Evolutionary conservation across 2,329 filamentous ascomycete genomes (phyloP).

Genomic region (Aspergillus amoenus): DNA sequence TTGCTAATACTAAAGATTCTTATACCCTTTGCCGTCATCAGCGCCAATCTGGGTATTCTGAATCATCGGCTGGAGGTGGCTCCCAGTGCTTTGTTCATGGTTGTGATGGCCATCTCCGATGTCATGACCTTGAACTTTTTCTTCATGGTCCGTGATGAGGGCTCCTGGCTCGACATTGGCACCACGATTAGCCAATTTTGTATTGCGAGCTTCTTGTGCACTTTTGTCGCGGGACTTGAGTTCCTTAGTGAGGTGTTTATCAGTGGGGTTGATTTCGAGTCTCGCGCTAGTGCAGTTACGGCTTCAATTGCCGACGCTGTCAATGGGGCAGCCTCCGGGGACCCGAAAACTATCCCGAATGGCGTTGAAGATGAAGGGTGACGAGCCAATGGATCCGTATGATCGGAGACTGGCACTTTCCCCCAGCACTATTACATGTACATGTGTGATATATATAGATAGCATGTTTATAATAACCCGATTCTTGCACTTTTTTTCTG

Average conservation of each 20-base stretch:
- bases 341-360: background rate
- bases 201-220: constrained; percentile 83
- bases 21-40: constrained; percentile 89
- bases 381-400: background rate
- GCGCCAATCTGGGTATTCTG: constrained; percentile 88
- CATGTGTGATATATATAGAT: constrained; percentile 15
- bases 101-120: constrained; percentile 88
- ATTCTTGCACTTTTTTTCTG: no score
- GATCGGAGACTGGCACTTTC: background rate
- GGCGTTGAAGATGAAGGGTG: constrained; percentile 1
- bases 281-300: constrained; percentile 14
- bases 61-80: constrained; percentile 82
- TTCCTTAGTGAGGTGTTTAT: constrained; percentile 81
- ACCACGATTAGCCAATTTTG: constrained; percentile 94
- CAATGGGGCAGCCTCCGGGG: constrained; percentile 19
- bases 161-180: constrained; percentile 95
- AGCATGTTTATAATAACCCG: constrained; percentile 1
- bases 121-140: constrained; percentile 95
- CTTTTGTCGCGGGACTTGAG: constrained; percentile 88
- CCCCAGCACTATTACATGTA: constrained; percentile 3
- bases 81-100: constrained; percentile 87
- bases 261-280: constrained; percentile 66
- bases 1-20: constrained; percentile 86
- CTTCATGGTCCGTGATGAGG: constrained; percentile 95
- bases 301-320: constrained; percentile 21